Evolutionary conservation across 2,329 filamentous ascomycete genomes (phyloP).

Genomic region (Epichloe gansuensis): DNA sequence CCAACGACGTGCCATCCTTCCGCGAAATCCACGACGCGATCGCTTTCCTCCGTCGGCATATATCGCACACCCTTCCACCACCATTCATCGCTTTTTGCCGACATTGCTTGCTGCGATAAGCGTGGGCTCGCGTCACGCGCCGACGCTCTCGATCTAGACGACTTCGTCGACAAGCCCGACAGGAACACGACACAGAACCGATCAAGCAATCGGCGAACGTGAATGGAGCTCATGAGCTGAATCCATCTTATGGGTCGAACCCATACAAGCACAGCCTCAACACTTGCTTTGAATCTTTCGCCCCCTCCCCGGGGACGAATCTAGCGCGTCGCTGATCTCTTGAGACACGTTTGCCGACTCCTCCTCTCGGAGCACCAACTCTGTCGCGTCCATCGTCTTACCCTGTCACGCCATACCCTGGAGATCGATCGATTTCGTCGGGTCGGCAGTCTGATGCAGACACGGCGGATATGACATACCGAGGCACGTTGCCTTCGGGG

Average conservation of each 20-base stretch:
- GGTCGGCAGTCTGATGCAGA: conserved; percentile 9
- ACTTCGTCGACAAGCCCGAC: background rate
- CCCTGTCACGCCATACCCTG: background rate
- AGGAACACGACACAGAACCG: background rate
- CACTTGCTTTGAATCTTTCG: background rate
- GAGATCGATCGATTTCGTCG: background rate
- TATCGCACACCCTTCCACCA: background rate
- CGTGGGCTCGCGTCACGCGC: background rate
- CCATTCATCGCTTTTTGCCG: background rate
- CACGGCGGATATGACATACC: conserved; percentile 24
- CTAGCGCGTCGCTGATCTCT: background rate
- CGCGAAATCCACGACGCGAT: background rate
- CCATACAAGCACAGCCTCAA: background rate
- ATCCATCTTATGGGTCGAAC: too few species aligned
- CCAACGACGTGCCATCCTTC: conserved; percentile 5
- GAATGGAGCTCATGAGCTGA: background rate
- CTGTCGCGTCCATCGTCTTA: background rate
- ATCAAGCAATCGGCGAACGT: background rate
- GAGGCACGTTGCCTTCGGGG: conserved; percentile 18
- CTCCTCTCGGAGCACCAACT: background rate
- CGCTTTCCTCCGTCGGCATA: background rate
- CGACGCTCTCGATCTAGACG: background rate
- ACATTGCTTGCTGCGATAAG: background rate
- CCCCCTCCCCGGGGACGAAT: background rate
- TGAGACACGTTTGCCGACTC: background rate